phyloP scores from a whole-genome alignment of 768 basidiomycete species.

The Amanita thiersii region DNA sequence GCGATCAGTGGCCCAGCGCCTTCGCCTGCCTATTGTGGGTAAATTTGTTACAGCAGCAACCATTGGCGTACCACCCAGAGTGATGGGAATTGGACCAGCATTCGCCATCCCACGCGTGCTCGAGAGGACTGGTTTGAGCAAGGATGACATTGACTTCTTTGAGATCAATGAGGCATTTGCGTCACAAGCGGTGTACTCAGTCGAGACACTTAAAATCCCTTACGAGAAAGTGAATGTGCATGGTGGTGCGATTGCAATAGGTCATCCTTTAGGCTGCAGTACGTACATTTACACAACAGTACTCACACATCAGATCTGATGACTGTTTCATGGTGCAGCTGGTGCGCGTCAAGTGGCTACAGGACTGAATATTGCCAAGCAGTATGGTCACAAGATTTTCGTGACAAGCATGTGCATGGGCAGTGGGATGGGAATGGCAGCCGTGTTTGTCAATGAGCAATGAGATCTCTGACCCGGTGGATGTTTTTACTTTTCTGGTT shows the following conservation, averaged over 20 bases:
- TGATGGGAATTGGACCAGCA: conserved; percentile 91
- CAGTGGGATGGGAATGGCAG: conserved; percentile 87
- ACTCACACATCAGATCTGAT: conserved; percentile 7
- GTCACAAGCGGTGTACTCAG: conserved; percentile 66
- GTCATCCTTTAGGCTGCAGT: conserved; percentile 85
- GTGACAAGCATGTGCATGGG: conserved; percentile 92
- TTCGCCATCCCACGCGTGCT: conserved; percentile 78
- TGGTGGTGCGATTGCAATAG: conserved; percentile 86
- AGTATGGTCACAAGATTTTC: conserved; percentile 69
- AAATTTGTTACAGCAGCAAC: conserved; percentile 68
- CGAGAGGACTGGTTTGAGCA: conserved; percentile 52
- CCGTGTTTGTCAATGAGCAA: conserved; percentile 79
- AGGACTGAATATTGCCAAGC: conserved; percentile 72
- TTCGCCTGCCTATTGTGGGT: conserved; percentile 81
- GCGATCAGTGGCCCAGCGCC: conserved; percentile 70
- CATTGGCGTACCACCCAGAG: conserved; percentile 77
- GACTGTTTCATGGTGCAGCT: conserved; percentile 28
- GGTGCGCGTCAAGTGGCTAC: conserved; percentile 87
- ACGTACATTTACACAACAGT: conserved; percentile 23
- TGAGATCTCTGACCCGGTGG: conserved; percentile 20
- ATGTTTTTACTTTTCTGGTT: neutral
- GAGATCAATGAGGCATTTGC: conserved; percentile 94
- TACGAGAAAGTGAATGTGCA: conserved; percentile 77
- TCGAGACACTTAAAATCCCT: conserved; percentile 63
- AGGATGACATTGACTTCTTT: conserved; percentile 78